Percentiles rank a stretch among this genome's conserved stretches.
These are phyloP conservation scores for Bryoerythrophyllum caledonicum DNA, from an alignment of 225 moss, liverwort and hornwort genomes.

Conservation along the genomic window DNA sequence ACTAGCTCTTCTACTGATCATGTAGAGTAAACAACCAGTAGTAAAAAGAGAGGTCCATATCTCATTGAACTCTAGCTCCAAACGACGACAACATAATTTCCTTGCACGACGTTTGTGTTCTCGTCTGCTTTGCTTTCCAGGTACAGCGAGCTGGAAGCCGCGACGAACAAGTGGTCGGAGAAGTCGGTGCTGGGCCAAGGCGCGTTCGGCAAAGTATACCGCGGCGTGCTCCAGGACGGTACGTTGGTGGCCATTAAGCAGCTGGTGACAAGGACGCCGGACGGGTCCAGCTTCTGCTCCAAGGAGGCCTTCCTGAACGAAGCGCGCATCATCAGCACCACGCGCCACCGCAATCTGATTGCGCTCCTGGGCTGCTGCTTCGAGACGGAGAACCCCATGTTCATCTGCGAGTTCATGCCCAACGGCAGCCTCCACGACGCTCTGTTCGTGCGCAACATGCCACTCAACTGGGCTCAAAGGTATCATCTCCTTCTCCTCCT, in stretches of 20 bases:
- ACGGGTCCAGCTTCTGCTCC: conserved; percentile 20
- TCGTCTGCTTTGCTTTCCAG: neutral
- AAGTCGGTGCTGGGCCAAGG: conserved; percentile 43
- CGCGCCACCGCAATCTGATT: conserved; percentile 51
- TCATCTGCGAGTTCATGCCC: conserved; percentile 63
- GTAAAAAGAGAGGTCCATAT: too few species aligned
- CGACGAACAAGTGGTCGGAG: conserved; percentile 45
- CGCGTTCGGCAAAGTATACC: conserved; percentile 55
- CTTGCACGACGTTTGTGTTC: too few species aligned
- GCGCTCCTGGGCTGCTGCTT: conserved; percentile 60
- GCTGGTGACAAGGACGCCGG: neutral
- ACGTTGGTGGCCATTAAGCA: conserved; percentile 27
- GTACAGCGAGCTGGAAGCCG: conserved; percentile 37
- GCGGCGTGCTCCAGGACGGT: conserved; percentile 32
- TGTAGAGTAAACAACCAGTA: too few species aligned
- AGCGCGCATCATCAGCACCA: conserved; percentile 47
- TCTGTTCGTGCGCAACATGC: conserved; percentile 29
- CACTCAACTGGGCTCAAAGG: conserved; percentile 30
- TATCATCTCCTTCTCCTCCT: neutral
- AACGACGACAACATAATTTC: too few species aligned
- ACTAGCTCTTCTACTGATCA: too few species aligned
- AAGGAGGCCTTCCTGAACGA: conserved; percentile 50
- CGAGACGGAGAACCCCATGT: conserved; percentile 52
- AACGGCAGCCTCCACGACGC: conserved; percentile 70
- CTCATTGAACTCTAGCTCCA: too few species aligned